Conservation (phyloP, 1,139 yeast species). For the Hansenula lynferdii region DNA sequence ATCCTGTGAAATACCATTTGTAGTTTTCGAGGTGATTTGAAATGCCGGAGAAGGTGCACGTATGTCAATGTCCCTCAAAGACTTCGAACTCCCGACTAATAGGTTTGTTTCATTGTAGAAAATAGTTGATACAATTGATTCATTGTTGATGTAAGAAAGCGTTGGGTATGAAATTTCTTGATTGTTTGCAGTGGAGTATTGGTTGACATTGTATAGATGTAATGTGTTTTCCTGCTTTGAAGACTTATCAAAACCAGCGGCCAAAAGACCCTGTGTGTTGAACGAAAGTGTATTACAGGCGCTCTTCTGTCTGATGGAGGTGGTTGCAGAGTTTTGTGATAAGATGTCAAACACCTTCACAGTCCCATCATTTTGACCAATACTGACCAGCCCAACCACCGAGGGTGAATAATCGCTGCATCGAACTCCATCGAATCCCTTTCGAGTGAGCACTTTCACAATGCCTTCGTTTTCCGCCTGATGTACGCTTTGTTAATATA, state of each 20-base stretch:
- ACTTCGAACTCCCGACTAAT: conserved; percentile 74
- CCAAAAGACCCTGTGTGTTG: conserved; percentile 59
- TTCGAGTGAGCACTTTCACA: conserved; percentile 43
- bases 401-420: conserved; percentile 62
- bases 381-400: conserved; percentile 58
- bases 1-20: conserved; percentile 64
- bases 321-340: conserved; percentile 32
- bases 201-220: conserved; percentile 78
- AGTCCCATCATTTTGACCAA: conserved; percentile 70
- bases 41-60: conserved; percentile 65
- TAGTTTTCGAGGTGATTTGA: conserved; percentile 73
- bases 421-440: conserved; percentile 69
- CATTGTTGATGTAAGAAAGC: conserved; percentile 64
- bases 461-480: conserved; percentile 36
- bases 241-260: conserved; percentile 80
- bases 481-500: not conserved
- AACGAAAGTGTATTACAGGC: conserved; percentile 76
- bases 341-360: conserved; percentile 61
- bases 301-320: conserved; percentile 58
- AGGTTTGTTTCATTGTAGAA: conserved; percentile 63
- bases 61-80: conserved; percentile 72
- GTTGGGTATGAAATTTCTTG: conserved; percentile 48
- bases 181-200: conserved; percentile 38
- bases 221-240: conserved; percentile 65
- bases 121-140: conserved; percentile 62